These are phyloP conservation scores for Podaxis mareebaensis DNA, from an alignment of 768 basidiomycete species.

Conservation along the genomic window DNA sequence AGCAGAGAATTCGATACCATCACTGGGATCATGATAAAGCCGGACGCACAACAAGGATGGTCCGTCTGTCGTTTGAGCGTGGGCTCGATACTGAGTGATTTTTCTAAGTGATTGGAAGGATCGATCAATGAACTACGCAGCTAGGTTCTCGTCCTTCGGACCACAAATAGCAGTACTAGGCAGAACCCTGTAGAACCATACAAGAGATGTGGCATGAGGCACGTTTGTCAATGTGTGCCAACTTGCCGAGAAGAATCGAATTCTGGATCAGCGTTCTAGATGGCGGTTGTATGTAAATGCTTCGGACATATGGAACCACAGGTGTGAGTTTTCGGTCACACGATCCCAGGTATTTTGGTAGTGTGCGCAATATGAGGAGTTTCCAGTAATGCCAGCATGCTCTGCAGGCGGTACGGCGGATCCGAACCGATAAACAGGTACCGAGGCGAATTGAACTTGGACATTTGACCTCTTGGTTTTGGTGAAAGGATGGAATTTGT, in stretches of 20 bases:
- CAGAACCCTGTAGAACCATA: not conserved
- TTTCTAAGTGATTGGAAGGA: no score
- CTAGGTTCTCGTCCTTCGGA: no score
- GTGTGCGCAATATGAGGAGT: slow-evolving; percentile 6
- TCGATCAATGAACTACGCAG: no score
- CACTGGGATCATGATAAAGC: no score
- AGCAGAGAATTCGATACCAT: no score
- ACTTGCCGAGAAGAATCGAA: not conserved
- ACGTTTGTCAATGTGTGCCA: not conserved
- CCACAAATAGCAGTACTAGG: no score
- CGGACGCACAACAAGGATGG: no score
- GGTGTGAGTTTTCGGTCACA: slow-evolving; percentile 9
- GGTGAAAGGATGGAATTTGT: not conserved
- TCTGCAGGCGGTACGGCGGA: not conserved
- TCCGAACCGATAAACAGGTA: not conserved
- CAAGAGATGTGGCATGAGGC: not conserved
- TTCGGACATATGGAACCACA: not conserved
- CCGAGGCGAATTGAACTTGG: not conserved
- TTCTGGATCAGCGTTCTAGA: slow-evolving; percentile 6
- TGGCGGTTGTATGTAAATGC: not conserved
- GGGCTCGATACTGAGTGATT: no score
- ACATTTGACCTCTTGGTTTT: not conserved
- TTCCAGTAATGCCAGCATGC: slow-evolving; percentile 9
- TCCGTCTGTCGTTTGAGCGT: no score
- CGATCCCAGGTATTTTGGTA: slow-evolving; percentile 16